phyloP scores from a whole-genome alignment of 257 asterid species.

The Fraxinus pennsylvanica region DNA sequence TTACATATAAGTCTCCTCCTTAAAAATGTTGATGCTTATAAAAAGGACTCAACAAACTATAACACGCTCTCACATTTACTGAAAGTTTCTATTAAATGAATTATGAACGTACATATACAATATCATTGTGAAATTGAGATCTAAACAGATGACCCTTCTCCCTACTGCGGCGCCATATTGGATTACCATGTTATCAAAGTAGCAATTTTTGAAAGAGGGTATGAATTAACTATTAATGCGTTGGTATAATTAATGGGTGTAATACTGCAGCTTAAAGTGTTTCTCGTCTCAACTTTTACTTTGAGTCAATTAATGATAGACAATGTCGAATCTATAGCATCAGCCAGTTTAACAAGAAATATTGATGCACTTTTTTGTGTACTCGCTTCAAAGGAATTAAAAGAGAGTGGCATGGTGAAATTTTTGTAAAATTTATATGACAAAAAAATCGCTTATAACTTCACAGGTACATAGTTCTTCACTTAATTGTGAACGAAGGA shows the following conservation, averaged over 20 bases:
- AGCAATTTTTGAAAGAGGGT: neutral
- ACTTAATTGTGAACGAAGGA: constrained; percentile 10
- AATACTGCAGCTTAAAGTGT: neutral
- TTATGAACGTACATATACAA: neutral
- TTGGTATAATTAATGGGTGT: neutral
- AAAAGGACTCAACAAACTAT: neutral
- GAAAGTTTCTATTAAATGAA: neutral
- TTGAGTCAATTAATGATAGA: neutral
- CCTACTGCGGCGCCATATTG: neutral
- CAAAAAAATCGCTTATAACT: neutral
- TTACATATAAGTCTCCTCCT: neutral
- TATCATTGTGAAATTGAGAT: neutral
- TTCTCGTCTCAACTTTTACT: neutral
- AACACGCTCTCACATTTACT: neutral
- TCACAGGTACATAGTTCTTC: neutral
- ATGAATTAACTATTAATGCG: neutral
- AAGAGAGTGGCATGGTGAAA: neutral
- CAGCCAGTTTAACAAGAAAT: neutral
- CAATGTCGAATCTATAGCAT: neutral
- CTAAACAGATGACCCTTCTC: neutral
- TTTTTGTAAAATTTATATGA: neutral
- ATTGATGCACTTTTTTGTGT: neutral
- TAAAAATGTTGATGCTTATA: neutral
- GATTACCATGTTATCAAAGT: neutral
- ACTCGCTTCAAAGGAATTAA: neutral